Evolutionary conservation across 2,329 filamentous ascomycete genomes (phyloP).

Genomic region (Cucurbitaria berberidis): DNA sequence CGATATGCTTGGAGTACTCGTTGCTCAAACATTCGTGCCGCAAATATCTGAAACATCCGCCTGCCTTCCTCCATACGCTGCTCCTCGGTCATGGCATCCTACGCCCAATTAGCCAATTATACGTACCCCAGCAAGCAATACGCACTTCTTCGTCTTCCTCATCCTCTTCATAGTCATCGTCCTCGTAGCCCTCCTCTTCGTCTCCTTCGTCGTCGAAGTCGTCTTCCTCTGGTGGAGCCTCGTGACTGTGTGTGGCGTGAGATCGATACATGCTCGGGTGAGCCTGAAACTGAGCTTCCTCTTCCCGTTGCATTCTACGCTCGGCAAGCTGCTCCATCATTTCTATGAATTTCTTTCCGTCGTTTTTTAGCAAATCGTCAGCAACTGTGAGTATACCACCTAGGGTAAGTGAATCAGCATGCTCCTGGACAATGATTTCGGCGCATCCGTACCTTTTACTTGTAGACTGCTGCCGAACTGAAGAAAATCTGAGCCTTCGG

Average conservation of each 20-base stretch:
- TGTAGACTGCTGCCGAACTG: slow-evolving; percentile 97
- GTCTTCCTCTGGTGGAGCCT: slow-evolving; percentile 68
- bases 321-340: slow-evolving; percentile 99
- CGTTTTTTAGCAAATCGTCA: slow-evolving; percentile 97
- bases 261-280: slow-evolving; percentile 61
- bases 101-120: slow-evolving; percentile 40
- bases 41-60: slow-evolving; percentile 99
- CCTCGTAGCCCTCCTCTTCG: slow-evolving; percentile 65
- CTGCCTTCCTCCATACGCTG: slow-evolving; percentile 99
- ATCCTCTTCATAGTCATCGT: slow-evolving; percentile 60
- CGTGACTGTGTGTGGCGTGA: slow-evolving; percentile 69
- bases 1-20: slow-evolving; percentile 95
- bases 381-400: slow-evolving; percentile 98
- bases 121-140: slow-evolving; percentile 19
- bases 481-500: slow-evolving; percentile 83
- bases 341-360: slow-evolving; percentile 99
- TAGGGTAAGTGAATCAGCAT: slow-evolving; percentile 51
- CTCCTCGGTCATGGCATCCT: slow-evolving; percentile 97
- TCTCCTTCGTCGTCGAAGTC: slow-evolving; percentile 77
- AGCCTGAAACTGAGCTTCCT: slow-evolving; percentile 74
- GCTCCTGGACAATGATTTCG: slow-evolving; percentile 12
- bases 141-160: slow-evolving; percentile 45
- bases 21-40: slow-evolving; percentile 98
- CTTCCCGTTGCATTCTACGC: slow-evolving; percentile 94
- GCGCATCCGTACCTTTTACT: slow-evolving; percentile 71